Conservation (phyloP, 169 alveolate genomes). For the Amoebophrya sp. region DNA sequence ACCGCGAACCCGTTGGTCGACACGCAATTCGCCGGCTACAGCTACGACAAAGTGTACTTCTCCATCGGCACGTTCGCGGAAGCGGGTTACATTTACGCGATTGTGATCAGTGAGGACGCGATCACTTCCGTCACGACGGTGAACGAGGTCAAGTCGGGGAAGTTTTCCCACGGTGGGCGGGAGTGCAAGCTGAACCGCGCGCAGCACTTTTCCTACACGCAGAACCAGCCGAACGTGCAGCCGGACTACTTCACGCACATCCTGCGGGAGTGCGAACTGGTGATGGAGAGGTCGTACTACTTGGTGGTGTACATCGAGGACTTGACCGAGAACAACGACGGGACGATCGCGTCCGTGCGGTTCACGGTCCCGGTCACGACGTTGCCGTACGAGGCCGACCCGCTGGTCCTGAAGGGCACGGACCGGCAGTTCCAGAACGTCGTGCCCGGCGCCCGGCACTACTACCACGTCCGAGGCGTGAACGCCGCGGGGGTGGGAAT, state of each 20-base stretch:
- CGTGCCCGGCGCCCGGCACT: background rate
- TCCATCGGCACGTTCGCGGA: background rate
- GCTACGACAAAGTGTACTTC: background rate
- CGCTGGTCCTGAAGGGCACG: background rate
- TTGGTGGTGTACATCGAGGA: constrained; percentile 32
- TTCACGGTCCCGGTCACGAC: background rate
- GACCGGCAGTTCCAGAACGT: background rate
- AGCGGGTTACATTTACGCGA: background rate
- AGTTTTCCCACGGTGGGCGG: background rate
- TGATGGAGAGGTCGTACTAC: constrained; percentile 10
- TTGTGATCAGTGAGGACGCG: background rate
- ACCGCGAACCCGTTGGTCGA: background rate
- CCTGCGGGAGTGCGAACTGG: constrained; percentile 5
- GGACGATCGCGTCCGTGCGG: constrained; percentile 22
- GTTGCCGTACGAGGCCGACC: background rate
- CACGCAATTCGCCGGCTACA: background rate
- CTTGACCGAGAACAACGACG: background rate
- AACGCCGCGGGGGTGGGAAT: background rate
- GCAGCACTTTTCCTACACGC: background rate
- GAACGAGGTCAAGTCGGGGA: background rate
- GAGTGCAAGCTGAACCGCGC: background rate
- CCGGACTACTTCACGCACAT: background rate
- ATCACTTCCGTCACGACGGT: background rate
- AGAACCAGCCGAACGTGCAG: background rate
- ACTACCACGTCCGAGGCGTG: background rate